These are phyloP conservation scores for Trichoderma sp. DNA, from an alignment of 2,329 filamentous ascomycete species.

Conservation along the genomic window DNA sequence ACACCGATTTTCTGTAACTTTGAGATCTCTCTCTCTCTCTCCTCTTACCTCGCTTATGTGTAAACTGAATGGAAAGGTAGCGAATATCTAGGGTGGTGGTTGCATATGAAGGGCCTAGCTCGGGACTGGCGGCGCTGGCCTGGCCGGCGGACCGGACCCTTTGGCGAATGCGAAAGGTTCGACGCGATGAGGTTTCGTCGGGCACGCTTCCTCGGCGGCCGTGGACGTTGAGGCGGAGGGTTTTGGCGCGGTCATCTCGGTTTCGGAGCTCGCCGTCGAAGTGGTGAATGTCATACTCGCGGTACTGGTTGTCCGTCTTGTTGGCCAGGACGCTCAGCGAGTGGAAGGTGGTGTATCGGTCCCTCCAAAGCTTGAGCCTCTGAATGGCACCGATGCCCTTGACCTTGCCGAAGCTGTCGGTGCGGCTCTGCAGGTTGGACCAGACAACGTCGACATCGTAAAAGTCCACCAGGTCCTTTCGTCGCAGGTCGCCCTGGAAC, in stretches of 20 bases:
- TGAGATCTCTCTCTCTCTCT: background rate
- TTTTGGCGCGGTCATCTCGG: conserved; percentile 48
- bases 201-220: conserved; percentile 45
- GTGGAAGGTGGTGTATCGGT: conserved; percentile 50
- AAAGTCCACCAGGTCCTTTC: conserved; percentile 51
- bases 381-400: conserved; percentile 54
- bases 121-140: conserved; percentile 24
- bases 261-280: conserved; percentile 51
- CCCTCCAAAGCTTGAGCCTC: conserved; percentile 54
- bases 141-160: conserved; percentile 38
- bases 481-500: conserved; percentile 52
- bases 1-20: background rate
- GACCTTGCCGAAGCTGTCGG: conserved; percentile 52
- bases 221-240: conserved; percentile 46
- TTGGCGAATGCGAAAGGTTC: conserved; percentile 45
- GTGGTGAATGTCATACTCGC: conserved; percentile 49
- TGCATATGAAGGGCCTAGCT: conserved; percentile 29
- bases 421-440: conserved; percentile 52
- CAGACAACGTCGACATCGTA: conserved; percentile 56
- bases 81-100: conserved; percentile 44
- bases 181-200: conserved; percentile 40
- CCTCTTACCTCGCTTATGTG: conserved; percentile 45
- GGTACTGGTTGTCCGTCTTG: conserved; percentile 47
- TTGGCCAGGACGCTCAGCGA: conserved; percentile 52
- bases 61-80: conserved; percentile 54